phyloP scores from a whole-genome alignment of 192 early-diverging fungal genomes.

The Coemansia sp. region DNA sequence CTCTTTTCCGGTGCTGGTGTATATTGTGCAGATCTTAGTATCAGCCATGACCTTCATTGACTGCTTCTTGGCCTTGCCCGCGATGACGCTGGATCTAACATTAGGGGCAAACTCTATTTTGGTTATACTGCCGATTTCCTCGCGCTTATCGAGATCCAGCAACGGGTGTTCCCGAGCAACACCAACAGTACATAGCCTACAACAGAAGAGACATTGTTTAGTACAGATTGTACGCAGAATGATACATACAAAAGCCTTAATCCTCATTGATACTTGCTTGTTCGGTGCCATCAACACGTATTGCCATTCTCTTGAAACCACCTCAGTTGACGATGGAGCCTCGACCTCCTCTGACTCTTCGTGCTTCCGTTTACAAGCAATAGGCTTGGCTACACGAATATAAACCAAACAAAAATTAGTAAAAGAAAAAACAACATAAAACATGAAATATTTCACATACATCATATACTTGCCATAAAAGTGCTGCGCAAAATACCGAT shows the following conservation, averaged over 20 bases:
- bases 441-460: background rate
- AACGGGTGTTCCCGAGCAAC: slow-evolving; percentile 37
- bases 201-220: background rate
- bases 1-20: slow-evolving; percentile 17
- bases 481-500: slow-evolving; percentile 34
- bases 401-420: background rate
- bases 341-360: slow-evolving; percentile 1
- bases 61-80: slow-evolving; percentile 49
- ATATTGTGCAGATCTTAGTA: slow-evolving; percentile 41
- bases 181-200: slow-evolving; percentile 41
- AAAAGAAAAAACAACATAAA: background rate
- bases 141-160: slow-evolving; percentile 8
- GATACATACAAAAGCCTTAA: too few relatives aligned
- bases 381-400: slow-evolving; percentile 11
- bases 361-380: slow-evolving; percentile 36
- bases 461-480: slow-evolving; percentile 17
- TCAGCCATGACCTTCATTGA: slow-evolving; percentile 36
- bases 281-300: slow-evolving; percentile 43
- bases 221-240: background rate
- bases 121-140: slow-evolving; percentile 8
- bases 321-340: background rate
- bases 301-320: slow-evolving; percentile 30
- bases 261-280: slow-evolving; percentile 19
- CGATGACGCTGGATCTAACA: slow-evolving; percentile 35
- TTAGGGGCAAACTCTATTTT: slow-evolving; percentile 30